Evolutionary conservation across 140 eudicot genomes (phyloP).

Genomic region (Ambrosia hybrid): DNA sequence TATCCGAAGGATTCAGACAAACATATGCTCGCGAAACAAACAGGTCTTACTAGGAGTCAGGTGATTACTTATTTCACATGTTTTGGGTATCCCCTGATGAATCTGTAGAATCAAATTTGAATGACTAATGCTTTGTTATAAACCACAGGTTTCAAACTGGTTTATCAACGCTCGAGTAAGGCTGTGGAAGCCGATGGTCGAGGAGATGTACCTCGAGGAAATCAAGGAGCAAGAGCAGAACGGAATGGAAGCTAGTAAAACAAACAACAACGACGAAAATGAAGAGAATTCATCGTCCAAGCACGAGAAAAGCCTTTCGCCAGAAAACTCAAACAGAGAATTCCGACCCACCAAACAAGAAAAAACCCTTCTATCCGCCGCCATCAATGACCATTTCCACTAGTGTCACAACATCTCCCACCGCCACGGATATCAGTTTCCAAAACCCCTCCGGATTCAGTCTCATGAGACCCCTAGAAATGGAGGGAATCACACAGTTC

Average conservation of each 20-base stretch:
- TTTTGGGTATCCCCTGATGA: not conserved
- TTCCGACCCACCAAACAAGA: conserved; percentile 37
- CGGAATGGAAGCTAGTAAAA: conserved; percentile 32
- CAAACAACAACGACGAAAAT: conserved; percentile 36
- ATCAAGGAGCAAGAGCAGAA: conserved; percentile 62
- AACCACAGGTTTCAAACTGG: conserved; percentile 87
- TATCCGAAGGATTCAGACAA: conserved; percentile 96
- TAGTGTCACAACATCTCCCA: conserved; percentile 42
- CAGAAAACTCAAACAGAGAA: conserved; percentile 39
- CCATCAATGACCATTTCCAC: conserved; percentile 39
- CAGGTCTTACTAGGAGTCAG: conserved; percentile 93
- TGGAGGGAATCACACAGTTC: conserved; percentile 48
- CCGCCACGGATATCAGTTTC: conserved; percentile 38
- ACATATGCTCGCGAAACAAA: conserved; percentile 86
- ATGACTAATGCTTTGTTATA: not conserved
- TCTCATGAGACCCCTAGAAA: conserved; percentile 56
- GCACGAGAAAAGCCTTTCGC: conserved; percentile 28
- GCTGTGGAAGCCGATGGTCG: conserved; percentile 98
- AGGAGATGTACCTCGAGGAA: conserved; percentile 93
- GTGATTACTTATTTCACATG: conserved; percentile 25
- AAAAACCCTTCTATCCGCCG: conserved; percentile 27
- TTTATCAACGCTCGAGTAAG: conserved; percentile 95
- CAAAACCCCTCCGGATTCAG: conserved; percentile 55
- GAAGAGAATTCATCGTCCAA: conserved; percentile 40
- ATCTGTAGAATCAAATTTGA: conserved; percentile 5